Evolutionary conservation across 805 yeast species (phyloP).

Genomic region (Wickerhamiella occidentalis): DNA sequence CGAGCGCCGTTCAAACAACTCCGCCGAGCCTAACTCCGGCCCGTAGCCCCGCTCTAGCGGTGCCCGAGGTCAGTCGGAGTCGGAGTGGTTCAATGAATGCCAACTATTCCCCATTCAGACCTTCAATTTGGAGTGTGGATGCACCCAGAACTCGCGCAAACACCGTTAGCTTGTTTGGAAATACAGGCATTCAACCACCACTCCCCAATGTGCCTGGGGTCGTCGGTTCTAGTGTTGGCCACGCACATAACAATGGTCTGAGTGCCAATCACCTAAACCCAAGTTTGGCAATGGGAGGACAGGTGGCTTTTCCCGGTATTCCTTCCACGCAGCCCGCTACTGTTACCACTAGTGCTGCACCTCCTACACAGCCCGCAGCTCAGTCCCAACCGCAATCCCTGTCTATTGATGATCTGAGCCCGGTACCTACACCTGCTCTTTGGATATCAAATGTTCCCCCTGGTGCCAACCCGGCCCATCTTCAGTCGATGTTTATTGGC

Average conservation of each 20-base stretch:
- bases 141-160: conserved; percentile 7
- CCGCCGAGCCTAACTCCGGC: conserved; percentile 4
- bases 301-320: conserved; percentile 1
- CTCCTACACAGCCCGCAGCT: not conserved
- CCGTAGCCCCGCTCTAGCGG: conserved; percentile 6
- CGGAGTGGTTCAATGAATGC: conserved; percentile 13
- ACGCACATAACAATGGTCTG: conserved; percentile 20
- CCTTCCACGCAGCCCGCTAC: not conserved
- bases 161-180: not conserved
- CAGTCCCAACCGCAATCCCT: not conserved
- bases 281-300: not conserved
- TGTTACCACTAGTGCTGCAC: too few species aligned
- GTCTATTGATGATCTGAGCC: conserved; percentile 17
- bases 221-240: conserved; percentile 19
- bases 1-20: conserved; percentile 2
- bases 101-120: conserved; percentile 14
- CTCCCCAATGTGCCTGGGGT: conserved; percentile 8
- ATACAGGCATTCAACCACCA: conserved; percentile 10
- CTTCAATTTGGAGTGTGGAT: conserved; percentile 17
- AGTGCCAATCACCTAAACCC: not conserved
- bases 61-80: conserved; percentile 9
- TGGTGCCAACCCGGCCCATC: conserved; percentile 40
- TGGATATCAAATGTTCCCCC: conserved; percentile 73
- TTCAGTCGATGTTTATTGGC: conserved; percentile 47
- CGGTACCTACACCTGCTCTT: conserved; percentile 39